phyloP scores from a whole-genome alignment of 768 basidiomycete species.

The Russula sp. region DNA sequence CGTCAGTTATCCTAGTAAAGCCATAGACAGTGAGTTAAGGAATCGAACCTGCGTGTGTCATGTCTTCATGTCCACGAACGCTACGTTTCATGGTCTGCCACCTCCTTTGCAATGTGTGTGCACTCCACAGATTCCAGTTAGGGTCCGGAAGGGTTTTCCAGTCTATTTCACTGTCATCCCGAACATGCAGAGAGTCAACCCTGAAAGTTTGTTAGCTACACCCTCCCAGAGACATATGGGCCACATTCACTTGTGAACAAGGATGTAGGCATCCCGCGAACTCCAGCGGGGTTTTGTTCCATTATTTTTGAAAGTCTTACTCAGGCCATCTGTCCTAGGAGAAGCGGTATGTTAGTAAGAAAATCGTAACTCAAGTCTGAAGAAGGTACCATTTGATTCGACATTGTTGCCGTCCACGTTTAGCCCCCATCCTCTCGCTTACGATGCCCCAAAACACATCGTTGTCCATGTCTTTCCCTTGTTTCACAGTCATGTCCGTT shows the following conservation, averaged over 20 bases:
- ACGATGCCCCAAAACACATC: conserved; percentile 84
- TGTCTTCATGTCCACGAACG: conserved; percentile 71
- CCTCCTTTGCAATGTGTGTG: conserved; percentile 70
- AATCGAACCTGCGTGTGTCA: conserved; percentile 66
- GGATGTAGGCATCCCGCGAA: conserved; percentile 67
- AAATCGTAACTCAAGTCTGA: neutral
- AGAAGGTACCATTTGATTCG: conserved; percentile 70
- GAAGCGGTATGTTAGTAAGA: neutral
- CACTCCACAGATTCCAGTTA: conserved; percentile 81
- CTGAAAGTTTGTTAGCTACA: conserved; percentile 34
- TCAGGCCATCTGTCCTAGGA: conserved; percentile 68
- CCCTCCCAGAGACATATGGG: conserved; percentile 1
- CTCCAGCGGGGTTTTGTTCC: conserved; percentile 71
- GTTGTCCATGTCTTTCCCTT: conserved; percentile 67
- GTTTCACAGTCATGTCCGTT: conserved; percentile 62
- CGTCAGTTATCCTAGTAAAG: conserved; percentile 1
- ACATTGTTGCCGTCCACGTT: conserved; percentile 75
- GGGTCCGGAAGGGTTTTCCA: conserved; percentile 73
- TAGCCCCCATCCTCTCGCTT: conserved; percentile 70
- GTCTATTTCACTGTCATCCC: conserved; percentile 78
- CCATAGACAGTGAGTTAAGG: neutral
- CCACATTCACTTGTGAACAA: conserved; percentile 67
- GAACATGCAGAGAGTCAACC: conserved; percentile 66
- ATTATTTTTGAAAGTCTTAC: conserved; percentile 64
- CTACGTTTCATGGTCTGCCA: conserved; percentile 77